Evolutionary conservation across 2,329 filamentous ascomycete genomes (phyloP).

Genomic region (Trichoderma sp.): DNA sequence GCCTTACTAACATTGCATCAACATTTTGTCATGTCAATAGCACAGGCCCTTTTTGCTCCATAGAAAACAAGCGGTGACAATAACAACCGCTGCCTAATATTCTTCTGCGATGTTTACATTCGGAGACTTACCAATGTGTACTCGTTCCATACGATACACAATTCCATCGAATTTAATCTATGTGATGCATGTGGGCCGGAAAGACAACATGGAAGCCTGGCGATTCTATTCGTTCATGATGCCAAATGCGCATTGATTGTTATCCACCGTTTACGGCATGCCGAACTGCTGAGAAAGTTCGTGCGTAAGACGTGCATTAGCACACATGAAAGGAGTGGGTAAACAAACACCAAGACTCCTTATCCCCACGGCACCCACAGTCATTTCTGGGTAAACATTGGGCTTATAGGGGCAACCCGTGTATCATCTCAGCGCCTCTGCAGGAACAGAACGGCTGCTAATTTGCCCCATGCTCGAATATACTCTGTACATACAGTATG

Average conservation of each 20-base stretch:
- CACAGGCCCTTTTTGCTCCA: not conserved
- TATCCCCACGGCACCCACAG: conserved; percentile 3
- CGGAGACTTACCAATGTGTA: not conserved
- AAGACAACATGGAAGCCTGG: not conserved
- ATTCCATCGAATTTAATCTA: not conserved
- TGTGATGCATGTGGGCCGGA: not conserved
- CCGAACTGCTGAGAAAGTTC: not conserved
- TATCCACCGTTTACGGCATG: not conserved
- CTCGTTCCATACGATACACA: not conserved
- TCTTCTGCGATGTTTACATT: not conserved
- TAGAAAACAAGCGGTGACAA: not conserved
- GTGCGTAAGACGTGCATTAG: conserved; percentile 15
- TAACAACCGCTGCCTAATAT: not conserved
- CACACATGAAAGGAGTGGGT: conserved; percentile 4
- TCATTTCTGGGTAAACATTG: conserved; percentile 4
- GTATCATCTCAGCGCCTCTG: not conserved
- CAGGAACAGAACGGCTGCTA: not conserved
- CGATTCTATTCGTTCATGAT: not conserved
- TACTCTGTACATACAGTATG: not conserved
- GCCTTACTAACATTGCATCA: not conserved
- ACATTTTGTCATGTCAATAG: not conserved
- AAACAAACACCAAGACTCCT: conserved; percentile 13
- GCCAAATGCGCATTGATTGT: not conserved
- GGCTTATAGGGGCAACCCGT: not conserved
- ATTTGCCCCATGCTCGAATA: not conserved